A percentile compares a stretch with the other conserved stretches of the same genome.
These are phyloP conservation scores for Theileria orientalis DNA, from an alignment of 169 alveolate genomes.

Conservation along the genomic window DNA sequence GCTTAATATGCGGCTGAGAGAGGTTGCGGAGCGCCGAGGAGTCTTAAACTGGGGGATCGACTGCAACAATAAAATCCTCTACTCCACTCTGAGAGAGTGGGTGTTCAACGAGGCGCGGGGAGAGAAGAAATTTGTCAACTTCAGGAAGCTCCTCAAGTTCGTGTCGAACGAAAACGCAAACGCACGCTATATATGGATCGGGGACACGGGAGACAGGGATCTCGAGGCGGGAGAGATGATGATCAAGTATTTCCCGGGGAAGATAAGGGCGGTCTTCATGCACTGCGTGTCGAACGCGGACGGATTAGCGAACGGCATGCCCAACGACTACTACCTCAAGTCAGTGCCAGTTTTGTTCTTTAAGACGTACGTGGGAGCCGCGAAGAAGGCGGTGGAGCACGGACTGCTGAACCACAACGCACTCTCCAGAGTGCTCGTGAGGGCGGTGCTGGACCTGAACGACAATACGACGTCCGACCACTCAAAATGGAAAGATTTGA, in stretches of 20 bases:
- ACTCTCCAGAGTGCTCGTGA: constrained; percentile 76
- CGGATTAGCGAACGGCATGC: constrained; percentile 59
- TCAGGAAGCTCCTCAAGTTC: constrained; percentile 71
- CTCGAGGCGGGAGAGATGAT: constrained; percentile 83
- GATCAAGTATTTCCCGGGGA: constrained; percentile 76
- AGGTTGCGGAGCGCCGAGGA: constrained; percentile 80
- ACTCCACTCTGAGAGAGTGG: constrained; percentile 83
- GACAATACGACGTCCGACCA: constrained; percentile 66
- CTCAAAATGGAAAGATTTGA: constrained; percentile 79
- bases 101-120: constrained; percentile 81
- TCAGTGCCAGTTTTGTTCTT: constrained; percentile 81
- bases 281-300: constrained; percentile 72
- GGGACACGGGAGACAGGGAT: constrained; percentile 85
- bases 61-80: constrained; percentile 76
- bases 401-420: constrained; percentile 74
- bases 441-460: constrained; percentile 74
- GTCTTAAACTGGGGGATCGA: constrained; percentile 81
- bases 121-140: constrained; percentile 77
- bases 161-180: constrained; percentile 67
- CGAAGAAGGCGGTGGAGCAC: constrained; percentile 78
- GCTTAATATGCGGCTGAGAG: constrained; percentile 70
- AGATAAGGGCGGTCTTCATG: constrained; percentile 78
- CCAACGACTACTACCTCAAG: constrained; percentile 79
- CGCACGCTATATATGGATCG: constrained; percentile 81
- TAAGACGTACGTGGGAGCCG: constrained; percentile 82